phyloP scores from a whole-genome alignment of 208 protist species.

The Jaenimonas drosophilae region DNA sequence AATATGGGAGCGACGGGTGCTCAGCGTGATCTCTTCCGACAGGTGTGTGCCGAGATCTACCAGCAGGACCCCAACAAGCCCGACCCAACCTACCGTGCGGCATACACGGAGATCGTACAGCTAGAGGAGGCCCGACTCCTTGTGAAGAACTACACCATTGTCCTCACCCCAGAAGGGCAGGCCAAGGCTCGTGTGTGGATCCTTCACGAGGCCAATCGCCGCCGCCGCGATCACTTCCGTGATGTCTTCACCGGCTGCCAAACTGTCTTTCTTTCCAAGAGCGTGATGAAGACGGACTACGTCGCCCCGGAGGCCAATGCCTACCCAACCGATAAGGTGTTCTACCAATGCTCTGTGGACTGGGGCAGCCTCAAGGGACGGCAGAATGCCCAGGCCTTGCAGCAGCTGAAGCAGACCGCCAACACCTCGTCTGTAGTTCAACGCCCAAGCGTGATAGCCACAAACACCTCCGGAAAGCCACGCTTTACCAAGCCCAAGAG shows the following conservation, averaged over 20 bases:
- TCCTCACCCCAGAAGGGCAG: conserved; percentile 47
- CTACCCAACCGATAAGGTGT: conserved; percentile 42
- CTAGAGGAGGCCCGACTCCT: conserved; percentile 42
- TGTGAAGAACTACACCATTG: conserved; percentile 49
- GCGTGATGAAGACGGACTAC: conserved; percentile 62
- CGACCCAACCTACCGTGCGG: conserved; percentile 19
- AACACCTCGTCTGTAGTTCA: conserved; percentile 1
- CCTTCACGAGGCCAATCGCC: conserved; percentile 25
- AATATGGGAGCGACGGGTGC: conserved; percentile 62
- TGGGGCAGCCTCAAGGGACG: conserved; percentile 47
- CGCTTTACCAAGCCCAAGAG: conserved; percentile 71
- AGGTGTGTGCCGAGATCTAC: conserved; percentile 72
- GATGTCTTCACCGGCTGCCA: conserved; percentile 74
- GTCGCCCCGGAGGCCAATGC: conserved; percentile 28
- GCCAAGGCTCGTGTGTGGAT: conserved; percentile 51
- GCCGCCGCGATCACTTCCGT: conserved; percentile 49
- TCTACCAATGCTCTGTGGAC: conserved; percentile 57
- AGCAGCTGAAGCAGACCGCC: conserved; percentile 10
- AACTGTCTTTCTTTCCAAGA: conserved; percentile 25
- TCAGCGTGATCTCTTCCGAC: conserved; percentile 67
- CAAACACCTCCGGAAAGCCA: not conserved
- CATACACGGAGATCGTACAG: conserved; percentile 19
- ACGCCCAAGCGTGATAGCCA: conserved; percentile 7
- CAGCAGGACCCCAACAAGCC: conserved; percentile 17
- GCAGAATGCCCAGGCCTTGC: conserved; percentile 18